Conservation (phyloP, 768 basidiomycete genomes). For the Rhodocollybia butyracea region DNA sequence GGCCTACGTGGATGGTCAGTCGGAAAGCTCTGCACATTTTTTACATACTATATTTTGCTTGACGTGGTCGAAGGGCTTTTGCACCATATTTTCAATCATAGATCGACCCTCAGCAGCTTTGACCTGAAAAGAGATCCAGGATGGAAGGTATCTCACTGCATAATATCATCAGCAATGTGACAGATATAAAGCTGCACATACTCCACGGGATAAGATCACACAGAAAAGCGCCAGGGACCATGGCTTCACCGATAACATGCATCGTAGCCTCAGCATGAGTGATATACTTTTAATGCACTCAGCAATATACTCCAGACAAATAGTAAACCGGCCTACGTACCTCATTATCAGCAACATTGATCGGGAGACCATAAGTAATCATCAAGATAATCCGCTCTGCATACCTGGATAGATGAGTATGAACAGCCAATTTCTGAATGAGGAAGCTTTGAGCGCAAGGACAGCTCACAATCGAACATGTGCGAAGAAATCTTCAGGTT, state of each 20-base stretch:
- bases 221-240: slow-evolving; percentile 25
- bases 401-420: slow-evolving; percentile 5
- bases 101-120: slow-evolving; percentile 6
- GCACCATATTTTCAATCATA: slow-evolving; percentile 11
- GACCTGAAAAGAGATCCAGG: slow-evolving; percentile 20
- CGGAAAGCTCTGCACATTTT: not conserved
- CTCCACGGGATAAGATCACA: slow-evolving; percentile 24
- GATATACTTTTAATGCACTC: slow-evolving; percentile 21
- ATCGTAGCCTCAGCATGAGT: slow-evolving; percentile 22
- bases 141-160: slow-evolving; percentile 22
- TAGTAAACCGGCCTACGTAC: slow-evolving; percentile 6
- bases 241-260: slow-evolving; percentile 19
- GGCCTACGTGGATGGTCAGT: not conserved
- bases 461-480: slow-evolving; percentile 16
- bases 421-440: not conserved
- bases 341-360: slow-evolving; percentile 15
- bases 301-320: not conserved
- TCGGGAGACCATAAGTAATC: slow-evolving; percentile 23
- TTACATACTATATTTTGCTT: slow-evolving; percentile 11
- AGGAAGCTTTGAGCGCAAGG: not conserved
- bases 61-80: slow-evolving; percentile 15
- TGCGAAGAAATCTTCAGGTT: slow-evolving; percentile 16
- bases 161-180: not conserved
- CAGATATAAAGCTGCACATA: slow-evolving; percentile 7
- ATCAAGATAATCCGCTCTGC: slow-evolving; percentile 18